A percentile compares a stretch with the other conserved stretches of the same genome.
Evolutionary conservation across 2,329 filamentous ascomycete species (phyloP).

Genomic region (Diplodia mutila): DNA sequence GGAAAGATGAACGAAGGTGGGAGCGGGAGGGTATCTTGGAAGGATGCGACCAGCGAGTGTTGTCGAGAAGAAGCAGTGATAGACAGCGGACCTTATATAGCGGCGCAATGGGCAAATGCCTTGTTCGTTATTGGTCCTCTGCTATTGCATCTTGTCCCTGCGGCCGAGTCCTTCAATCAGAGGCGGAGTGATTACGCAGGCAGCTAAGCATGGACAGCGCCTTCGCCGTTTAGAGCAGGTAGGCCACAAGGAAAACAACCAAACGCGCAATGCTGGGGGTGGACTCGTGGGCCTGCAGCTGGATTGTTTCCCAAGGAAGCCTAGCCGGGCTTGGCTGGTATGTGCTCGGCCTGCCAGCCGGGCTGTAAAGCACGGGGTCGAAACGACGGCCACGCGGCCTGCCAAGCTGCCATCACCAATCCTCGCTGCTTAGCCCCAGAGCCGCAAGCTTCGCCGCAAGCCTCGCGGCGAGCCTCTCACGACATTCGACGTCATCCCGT

Average conservation of each 20-base stretch:
- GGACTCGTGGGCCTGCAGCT: conserved; percentile 5
- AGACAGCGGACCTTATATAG: conserved; percentile 19
- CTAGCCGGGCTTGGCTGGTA: conserved; percentile 5
- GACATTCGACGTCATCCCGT: neutral
- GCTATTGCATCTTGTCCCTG: neutral
- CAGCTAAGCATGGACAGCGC: conserved; percentile 3
- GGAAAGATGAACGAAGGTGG: neutral
- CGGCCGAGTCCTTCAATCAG: conserved; percentile 10
- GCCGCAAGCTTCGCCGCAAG: conserved; percentile 5
- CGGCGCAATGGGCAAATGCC: neutral
- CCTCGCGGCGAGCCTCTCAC: neutral
- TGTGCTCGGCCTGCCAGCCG: neutral
- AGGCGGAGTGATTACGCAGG: conserved; percentile 21
- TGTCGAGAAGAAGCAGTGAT: conserved; percentile 17
- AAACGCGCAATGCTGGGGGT: conserved; percentile 13
- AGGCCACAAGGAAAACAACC: neutral
- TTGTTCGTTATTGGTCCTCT: conserved; percentile 8
- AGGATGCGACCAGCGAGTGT: conserved; percentile 7
- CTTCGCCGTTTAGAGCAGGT: neutral
- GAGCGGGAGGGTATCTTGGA: neutral
- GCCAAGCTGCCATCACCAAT: neutral
- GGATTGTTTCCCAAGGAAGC: neutral
- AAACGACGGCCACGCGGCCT: conserved; percentile 17
- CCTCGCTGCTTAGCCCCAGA: conserved; percentile 7
- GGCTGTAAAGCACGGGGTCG: neutral